Conservation (phyloP, 129 eudicot genomes). For the Cynara cardunculus region DNA sequence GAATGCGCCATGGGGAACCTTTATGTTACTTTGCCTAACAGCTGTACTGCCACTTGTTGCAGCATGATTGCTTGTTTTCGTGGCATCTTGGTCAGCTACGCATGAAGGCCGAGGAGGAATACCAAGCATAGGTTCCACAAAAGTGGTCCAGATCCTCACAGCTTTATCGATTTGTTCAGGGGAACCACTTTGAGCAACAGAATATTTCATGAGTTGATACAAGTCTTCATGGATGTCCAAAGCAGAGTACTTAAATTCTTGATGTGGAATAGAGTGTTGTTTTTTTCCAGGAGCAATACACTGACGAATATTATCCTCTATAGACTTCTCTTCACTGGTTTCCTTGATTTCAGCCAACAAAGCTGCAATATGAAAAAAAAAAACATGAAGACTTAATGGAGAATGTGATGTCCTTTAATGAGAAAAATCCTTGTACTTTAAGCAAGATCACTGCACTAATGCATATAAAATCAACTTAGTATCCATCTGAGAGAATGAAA, state of each 20-base stretch:
- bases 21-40: constrained; percentile 32
- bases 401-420: neutral
- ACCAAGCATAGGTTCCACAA: constrained; percentile 82
- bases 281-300: constrained; percentile 67
- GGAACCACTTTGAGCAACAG: constrained; percentile 71
- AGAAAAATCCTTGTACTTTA: neutral
- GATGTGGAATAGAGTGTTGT: constrained; percentile 55
- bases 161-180: constrained; percentile 71
- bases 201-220: constrained; percentile 71
- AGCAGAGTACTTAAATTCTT: constrained; percentile 80
- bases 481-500: neutral
- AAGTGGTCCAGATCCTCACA: constrained; percentile 80
- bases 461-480: neutral
- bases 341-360: constrained; percentile 89
- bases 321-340: constrained; percentile 57
- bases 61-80: constrained; percentile 34
- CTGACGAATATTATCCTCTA: constrained; percentile 63
- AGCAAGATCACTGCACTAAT: neutral
- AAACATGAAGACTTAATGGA: neutral
- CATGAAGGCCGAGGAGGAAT: constrained; percentile 58
- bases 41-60: constrained; percentile 17
- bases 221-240: constrained; percentile 75
- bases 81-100: constrained; percentile 49
- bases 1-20: constrained; percentile 18
- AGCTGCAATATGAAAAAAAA: constrained; percentile 42